Conservation (phyloP, 1,139 yeast species). For the Magnusiomyces sp. region DNA sequence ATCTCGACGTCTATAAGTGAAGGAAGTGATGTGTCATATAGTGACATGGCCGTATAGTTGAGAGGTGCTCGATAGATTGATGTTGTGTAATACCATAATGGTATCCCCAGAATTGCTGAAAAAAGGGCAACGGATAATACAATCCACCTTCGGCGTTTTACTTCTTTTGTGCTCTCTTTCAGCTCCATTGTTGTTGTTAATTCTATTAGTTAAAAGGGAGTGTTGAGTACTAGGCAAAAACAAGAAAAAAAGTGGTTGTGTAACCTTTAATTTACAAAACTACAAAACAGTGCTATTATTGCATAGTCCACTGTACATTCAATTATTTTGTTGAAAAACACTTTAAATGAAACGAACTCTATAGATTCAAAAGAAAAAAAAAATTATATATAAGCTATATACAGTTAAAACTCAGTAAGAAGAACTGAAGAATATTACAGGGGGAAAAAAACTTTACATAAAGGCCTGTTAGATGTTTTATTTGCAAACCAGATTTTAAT, state of each 20-base stretch:
- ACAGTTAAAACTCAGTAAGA: too few relatives aligned
- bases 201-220: neutral
- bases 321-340: too few relatives aligned
- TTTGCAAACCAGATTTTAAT: neutral
- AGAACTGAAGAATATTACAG: too few relatives aligned
- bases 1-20: conserved; percentile 38
- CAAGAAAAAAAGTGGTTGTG: too few relatives aligned
- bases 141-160: conserved; percentile 9
- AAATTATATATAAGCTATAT: too few relatives aligned
- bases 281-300: too few relatives aligned
- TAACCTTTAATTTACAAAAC: too few relatives aligned
- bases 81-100: conserved; percentile 66
- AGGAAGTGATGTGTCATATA: conserved; percentile 33
- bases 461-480: neutral
- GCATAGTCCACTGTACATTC: too few relatives aligned
- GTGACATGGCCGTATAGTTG: conserved; percentile 47
- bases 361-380: too few relatives aligned
- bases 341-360: too few relatives aligned
- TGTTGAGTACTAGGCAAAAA: too few relatives aligned
- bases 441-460: too few relatives aligned
- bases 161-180: neutral
- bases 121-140: conserved; percentile 28
- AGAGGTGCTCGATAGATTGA: conserved; percentile 67
- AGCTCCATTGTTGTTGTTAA: neutral
- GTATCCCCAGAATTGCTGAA: conserved; percentile 50